Evolutionary conservation across 2,329 filamentous ascomycete genomes (phyloP).

Genomic region (Shiraia bambusicola): DNA sequence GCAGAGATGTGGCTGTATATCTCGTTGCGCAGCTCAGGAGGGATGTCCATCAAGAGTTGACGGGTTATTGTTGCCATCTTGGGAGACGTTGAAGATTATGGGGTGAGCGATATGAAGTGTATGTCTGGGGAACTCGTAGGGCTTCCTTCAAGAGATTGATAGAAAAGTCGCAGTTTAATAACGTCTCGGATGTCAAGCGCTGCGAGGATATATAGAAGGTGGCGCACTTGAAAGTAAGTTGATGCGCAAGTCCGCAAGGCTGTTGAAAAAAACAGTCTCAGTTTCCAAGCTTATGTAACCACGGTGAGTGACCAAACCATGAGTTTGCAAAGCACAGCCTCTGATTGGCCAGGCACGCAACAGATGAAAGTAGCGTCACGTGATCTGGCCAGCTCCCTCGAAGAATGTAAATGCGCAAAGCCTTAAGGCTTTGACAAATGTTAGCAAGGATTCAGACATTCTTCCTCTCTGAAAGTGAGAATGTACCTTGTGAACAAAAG

Average conservation of each 20-base stretch:
- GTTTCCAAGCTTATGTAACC: neutral
- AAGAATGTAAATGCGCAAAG: conserved; percentile 7
- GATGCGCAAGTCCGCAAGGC: too few species aligned
- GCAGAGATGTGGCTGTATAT: conserved; percentile 28
- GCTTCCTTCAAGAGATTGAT: neutral
- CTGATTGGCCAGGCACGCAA: neutral
- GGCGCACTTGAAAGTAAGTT: too few species aligned
- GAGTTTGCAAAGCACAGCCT: conserved; percentile 4
- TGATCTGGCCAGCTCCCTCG: conserved; percentile 12
- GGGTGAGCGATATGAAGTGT: too few species aligned
- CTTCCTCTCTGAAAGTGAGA: neutral
- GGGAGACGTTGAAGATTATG: neutral
- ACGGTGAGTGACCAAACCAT: conserved; percentile 12
- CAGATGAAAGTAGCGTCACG: conserved; percentile 15
- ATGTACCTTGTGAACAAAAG: conserved; percentile 7
- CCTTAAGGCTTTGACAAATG: conserved; percentile 8
- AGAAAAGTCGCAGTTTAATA: too few species aligned
- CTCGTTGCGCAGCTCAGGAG: conserved; percentile 35
- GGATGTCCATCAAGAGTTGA: conserved; percentile 26
- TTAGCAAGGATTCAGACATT: conserved; percentile 11
- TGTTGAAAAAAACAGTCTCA: too few species aligned
- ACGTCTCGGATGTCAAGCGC: too few species aligned
- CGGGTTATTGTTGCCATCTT: conserved; percentile 8
- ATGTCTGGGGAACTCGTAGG: neutral
- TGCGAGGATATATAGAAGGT: too few species aligned